Conservation (phyloP, 257 asterid genomes). For the Parsonsia alboflavescens region DNA sequence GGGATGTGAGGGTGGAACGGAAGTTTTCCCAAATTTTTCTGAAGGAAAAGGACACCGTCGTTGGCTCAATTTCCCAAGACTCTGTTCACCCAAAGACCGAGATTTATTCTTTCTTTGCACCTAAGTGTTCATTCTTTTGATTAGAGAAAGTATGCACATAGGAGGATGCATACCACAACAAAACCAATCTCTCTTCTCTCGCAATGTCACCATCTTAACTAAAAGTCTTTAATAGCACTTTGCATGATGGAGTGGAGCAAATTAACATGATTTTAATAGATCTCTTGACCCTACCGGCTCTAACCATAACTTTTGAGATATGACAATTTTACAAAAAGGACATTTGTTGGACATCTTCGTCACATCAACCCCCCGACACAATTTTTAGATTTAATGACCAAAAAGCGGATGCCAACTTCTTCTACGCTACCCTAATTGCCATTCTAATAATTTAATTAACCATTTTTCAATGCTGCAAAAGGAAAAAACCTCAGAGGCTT, state of each 20-base stretch:
- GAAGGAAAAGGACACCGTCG: conserved; percentile 13
- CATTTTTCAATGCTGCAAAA: no score
- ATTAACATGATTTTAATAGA: conserved; percentile 3
- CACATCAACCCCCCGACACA: not conserved
- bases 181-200: conserved; percentile 10
- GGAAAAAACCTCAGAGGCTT: no score
- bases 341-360: not conserved
- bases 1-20: conserved; percentile 3
- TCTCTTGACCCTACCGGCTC: not conserved
- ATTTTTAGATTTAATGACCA: not conserved
- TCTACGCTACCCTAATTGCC: not conserved
- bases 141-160: no score
- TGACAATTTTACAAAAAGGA: not conserved
- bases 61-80: conserved; percentile 22
- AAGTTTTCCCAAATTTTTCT: no score
- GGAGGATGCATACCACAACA: not conserved
- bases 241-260: not conserved
- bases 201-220: not conserved
- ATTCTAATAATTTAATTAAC: no score
- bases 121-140: not conserved
- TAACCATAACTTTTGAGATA: no score
- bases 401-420: conserved; percentile 2
- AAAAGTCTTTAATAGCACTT: conserved; percentile 11
- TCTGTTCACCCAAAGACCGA: not conserved
- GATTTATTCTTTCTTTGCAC: conserved; percentile 10